Evolutionary conservation across 768 basidiomycete genomes (phyloP), one percentile per base, ranked within the genome.

Genomic region (Tylopilus intermedius): DNA sequence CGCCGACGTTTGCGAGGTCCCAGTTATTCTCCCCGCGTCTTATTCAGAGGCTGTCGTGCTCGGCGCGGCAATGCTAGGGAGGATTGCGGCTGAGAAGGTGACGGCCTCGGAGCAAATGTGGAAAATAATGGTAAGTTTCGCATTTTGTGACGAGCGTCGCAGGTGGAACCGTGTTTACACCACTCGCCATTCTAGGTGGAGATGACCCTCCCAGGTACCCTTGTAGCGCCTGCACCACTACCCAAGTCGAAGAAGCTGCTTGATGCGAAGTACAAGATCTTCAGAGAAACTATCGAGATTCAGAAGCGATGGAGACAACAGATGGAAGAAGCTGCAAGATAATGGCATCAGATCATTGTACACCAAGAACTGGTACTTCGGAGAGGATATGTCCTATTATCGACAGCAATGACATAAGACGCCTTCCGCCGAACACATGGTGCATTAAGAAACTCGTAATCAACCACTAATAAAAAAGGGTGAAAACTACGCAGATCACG

Each of bases 181-280:
- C 26, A 21, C 41, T 30, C 42, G 18, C 37, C 6, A 8, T 32
- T 7, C 21, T 58, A 92, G 90, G 82, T 88, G 30, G 86, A 92
- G 59, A 98, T 99, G 96, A 95, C 94, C 7, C 87, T 90, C 32
- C 74, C 83, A 1, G 95, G 88, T 4, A 82, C 78, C 14, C 73
- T 86, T 41, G 76, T 99, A 32, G 64, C 70, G 7, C 90, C 94
- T 2, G 71, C 74, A 14, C 82, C 83, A 10, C 76, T 78, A 4
- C 56, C 67, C 1, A 80, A 73, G 67, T 91, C 88, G 70, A 83
- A 81, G 69, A 85, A 75, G 63, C 67, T 98, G 44, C 73, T 98
- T 47, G 83, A 90, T 50, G 91, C 86, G 8, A 99, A 99, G 74
- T 98, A 96, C 71, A 84, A 81, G 67, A 94, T 97, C 63, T 98